Conservation (phyloP, 2,329 filamentous ascomycete genomes). For the Aspergillus clavatus region DNA sequence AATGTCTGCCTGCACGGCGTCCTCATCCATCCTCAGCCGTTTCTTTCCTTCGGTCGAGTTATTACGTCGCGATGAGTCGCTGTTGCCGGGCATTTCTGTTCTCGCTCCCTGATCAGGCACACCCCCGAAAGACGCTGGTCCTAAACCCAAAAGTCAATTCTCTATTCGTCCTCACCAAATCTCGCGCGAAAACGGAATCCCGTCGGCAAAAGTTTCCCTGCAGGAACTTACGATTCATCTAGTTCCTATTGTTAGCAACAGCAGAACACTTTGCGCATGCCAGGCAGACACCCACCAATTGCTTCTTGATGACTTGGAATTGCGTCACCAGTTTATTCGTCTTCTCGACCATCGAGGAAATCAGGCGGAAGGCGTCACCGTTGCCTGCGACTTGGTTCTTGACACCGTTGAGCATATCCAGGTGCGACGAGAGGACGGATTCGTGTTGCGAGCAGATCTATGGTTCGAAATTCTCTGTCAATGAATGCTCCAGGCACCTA, state of each 20-base stretch:
- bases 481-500: not conserved
- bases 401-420: conserved; percentile 35
- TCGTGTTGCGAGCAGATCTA: conserved; percentile 41
- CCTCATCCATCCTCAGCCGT: conserved; percentile 13
- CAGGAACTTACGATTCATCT: not conserved
- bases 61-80: not conserved
- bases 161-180: not conserved
- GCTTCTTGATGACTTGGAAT: conserved; percentile 30
- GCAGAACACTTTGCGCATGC: not conserved
- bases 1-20: conserved; percentile 4
- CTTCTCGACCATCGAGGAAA: conserved; percentile 37
- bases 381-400: conserved; percentile 26
- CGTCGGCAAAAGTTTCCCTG: no score
- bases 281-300: conserved; percentile 28
- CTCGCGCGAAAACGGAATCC: not conserved
- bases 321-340: conserved; percentile 36
- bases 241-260: not conserved
- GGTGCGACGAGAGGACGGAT: conserved; percentile 35
- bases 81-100: not conserved
- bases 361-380: conserved; percentile 24
- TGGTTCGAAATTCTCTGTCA: not conserved
- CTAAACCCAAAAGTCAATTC: not conserved
- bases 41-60: conserved; percentile 15
- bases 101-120: not conserved
- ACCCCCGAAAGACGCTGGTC: not conserved